Evolutionary conservation across 768 basidiomycete species (phyloP).

Genomic region (Collybiopsis confluens): DNA sequence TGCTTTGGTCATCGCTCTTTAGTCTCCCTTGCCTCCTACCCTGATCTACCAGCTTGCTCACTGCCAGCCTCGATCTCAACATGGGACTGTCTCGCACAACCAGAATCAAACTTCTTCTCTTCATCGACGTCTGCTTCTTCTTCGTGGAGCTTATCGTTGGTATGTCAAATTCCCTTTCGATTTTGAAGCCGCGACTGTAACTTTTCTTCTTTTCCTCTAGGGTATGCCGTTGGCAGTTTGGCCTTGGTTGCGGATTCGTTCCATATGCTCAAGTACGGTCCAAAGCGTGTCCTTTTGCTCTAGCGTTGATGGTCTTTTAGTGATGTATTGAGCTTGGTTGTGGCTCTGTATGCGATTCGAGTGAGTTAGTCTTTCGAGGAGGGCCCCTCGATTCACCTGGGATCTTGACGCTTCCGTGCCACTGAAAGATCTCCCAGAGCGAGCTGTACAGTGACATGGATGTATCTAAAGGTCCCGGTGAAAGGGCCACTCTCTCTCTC

Average conservation of each 20-base stretch:
- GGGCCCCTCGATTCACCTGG: too few relatives aligned
- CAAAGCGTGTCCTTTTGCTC: background rate
- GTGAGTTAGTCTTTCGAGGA: conserved; percentile 25
- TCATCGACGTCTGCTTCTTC: conserved; percentile 86
- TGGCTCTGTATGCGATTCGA: conserved; percentile 94
- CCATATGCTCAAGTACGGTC: conserved; percentile 93
- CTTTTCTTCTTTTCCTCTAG: conserved; percentile 41
- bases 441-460: too few relatives aligned
- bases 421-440: background rate
- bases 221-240: conserved; percentile 93
- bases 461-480: too few relatives aligned
- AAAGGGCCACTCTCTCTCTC: background rate
- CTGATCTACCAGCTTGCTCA: background rate
- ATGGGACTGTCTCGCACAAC: conserved; percentile 62
- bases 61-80: background rate
- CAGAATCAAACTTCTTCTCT: conserved; percentile 70
- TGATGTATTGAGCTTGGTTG: conserved; percentile 93
- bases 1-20: too few relatives aligned
- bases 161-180: too few relatives aligned
- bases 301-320: conserved; percentile 36
- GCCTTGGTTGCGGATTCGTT: conserved; percentile 96
- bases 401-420: too few relatives aligned
- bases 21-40: background rate
- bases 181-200: too few relatives aligned
- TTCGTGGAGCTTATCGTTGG: conserved; percentile 81